Conservation (phyloP, 345 rosid species). For the Combretum micranthum region DNA sequence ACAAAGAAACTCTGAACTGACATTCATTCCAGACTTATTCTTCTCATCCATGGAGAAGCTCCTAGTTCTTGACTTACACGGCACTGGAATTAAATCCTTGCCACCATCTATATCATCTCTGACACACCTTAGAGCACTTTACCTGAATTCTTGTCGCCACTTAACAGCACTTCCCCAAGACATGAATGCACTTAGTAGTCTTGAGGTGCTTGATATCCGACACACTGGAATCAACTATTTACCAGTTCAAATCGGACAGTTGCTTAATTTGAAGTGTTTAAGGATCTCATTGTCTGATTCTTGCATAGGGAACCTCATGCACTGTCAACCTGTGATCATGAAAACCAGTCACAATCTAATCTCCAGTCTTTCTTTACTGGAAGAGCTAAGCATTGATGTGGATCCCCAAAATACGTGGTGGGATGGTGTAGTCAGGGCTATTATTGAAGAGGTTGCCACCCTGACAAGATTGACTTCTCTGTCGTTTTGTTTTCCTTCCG, state of each 20-base stretch:
- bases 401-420: slow-evolving; percentile 13
- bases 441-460: slow-evolving; percentile 12
- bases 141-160: slow-evolving; percentile 18
- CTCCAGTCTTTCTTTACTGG: slow-evolving; percentile 20
- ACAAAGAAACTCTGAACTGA: slow-evolving; percentile 11
- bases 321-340: not conserved
- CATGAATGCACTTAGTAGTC: slow-evolving; percentile 6
- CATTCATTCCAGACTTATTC: slow-evolving; percentile 8
- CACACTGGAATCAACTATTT: slow-evolving; percentile 11
- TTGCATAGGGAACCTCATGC: not conserved
- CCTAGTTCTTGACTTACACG: slow-evolving; percentile 19
- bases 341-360: slow-evolving; percentile 10
- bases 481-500: slow-evolving; percentile 14
- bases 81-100: slow-evolving; percentile 12
- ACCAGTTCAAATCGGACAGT: slow-evolving; percentile 6
- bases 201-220: slow-evolving; percentile 26
- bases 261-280: slow-evolving; percentile 14
- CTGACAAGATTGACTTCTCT: slow-evolving; percentile 18
- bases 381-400: slow-evolving; percentile 24
- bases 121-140: slow-evolving; percentile 17
- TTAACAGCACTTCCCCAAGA: slow-evolving; percentile 15
- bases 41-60: slow-evolving; percentile 23
- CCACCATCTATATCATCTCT: slow-evolving; percentile 14
- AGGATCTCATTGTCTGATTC: slow-evolving; percentile 16
- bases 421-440: slow-evolving; percentile 9